These are phyloP conservation scores for Malassezia brasiliensis DNA, from an alignment of 1,284 basidiomycete genomes.

Conservation along the genomic window DNA sequence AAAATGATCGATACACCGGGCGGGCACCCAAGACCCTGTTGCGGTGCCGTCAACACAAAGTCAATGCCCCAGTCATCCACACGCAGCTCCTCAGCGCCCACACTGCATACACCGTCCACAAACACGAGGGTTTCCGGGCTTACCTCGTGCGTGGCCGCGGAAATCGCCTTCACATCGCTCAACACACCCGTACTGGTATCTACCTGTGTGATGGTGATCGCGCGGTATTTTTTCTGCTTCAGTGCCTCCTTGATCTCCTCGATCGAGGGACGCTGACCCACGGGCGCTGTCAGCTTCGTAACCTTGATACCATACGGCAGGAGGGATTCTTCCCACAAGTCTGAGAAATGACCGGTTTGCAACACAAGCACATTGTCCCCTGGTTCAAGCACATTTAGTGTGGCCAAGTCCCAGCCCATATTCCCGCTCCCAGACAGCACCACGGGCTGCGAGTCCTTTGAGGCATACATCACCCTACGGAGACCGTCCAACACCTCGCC, in stretches of 20 bases:
- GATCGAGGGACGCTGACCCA: constrained; percentile 65
- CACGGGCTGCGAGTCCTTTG: constrained; percentile 55
- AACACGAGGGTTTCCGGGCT: constrained; percentile 79
- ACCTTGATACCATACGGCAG: constrained; percentile 81
- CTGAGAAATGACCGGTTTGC: constrained; percentile 51
- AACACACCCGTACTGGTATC: constrained; percentile 60
- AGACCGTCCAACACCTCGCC: constrained; percentile 83
- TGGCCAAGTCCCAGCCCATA: constrained; percentile 64
- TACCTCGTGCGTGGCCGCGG: constrained; percentile 63
- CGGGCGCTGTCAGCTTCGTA: constrained; percentile 69
- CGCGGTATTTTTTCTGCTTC: constrained; percentile 72
- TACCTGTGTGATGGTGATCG: constrained; percentile 86
- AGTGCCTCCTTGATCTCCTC: constrained; percentile 64
- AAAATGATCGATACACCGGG: constrained; percentile 81
- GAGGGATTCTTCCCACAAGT: constrained; percentile 44
- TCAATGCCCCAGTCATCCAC: constrained; percentile 90
- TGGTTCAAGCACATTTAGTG: constrained; percentile 64
- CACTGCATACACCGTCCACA: constrained; percentile 87
- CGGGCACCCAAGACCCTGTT: constrained; percentile 92
- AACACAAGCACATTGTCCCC: constrained; percentile 72
- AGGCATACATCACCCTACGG: constrained; percentile 57
- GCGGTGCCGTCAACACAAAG: constrained; percentile 78
- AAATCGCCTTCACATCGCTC: constrained; percentile 70
- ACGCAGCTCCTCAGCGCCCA: constrained; percentile 87
- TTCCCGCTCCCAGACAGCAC: constrained; percentile 89